Conservation (phyloP, 768 basidiomycete species). For the Candolleomyces eurysporus region DNA sequence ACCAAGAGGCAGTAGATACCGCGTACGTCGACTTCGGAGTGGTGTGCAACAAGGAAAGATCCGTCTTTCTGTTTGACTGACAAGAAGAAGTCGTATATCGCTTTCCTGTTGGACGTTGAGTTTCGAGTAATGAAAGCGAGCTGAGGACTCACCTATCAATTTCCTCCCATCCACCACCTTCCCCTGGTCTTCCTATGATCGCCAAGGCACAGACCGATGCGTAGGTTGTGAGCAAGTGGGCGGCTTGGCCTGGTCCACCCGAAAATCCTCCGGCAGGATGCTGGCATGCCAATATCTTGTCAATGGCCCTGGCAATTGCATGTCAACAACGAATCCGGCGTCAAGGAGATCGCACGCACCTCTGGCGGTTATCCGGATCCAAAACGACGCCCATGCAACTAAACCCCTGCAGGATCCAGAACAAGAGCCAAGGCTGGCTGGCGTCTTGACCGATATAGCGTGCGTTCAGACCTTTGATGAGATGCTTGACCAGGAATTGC, state of each 20-base stretch:
- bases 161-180: conserved; percentile 80
- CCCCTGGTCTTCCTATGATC: conserved; percentile 72
- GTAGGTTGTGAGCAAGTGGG: conserved; percentile 90
- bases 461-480: conserved; percentile 77
- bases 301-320: conserved; percentile 55
- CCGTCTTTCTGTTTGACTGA: conserved; percentile 91
- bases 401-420: conserved; percentile 89
- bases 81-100: conserved; percentile 87
- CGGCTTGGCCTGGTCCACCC: conserved; percentile 85
- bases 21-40: conserved; percentile 94
- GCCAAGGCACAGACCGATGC: conserved; percentile 83
- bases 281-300: conserved; percentile 80
- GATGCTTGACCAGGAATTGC: conserved; percentile 69
- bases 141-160: conserved; percentile 63
- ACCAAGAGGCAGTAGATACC: conserved; percentile 92
- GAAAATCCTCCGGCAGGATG: conserved; percentile 88
- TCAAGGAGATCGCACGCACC: conserved; percentile 41
- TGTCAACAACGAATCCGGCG: background rate
- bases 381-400: conserved; percentile 74
- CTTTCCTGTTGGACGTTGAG: conserved; percentile 43
- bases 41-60: conserved; percentile 83
- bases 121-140: background rate
- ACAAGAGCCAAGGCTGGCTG: conserved; percentile 92
- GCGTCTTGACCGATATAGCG: conserved; percentile 87
- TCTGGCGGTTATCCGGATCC: conserved; percentile 74